A percentile compares a stretch with the other conserved stretches of the same genome.
These are phyloP conservation scores for Trichodelitschia bisporula DNA, from an alignment of 495 filamentous ascomycete species.

Conservation along the genomic window DNA sequence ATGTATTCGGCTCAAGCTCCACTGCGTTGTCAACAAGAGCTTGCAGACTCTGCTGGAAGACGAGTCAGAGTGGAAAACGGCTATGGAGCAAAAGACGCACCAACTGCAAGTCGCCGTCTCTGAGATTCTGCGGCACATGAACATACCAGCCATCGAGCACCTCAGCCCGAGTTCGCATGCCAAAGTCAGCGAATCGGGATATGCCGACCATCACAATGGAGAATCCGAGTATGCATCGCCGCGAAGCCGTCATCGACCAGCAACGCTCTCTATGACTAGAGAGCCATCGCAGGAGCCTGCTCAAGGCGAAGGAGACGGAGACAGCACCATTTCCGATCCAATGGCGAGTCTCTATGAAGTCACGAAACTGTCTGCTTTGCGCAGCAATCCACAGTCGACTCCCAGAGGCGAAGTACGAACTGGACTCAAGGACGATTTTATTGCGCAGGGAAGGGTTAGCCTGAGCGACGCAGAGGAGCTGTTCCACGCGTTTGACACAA, in stretches of 20 bases:
- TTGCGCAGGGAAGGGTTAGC: neutral
- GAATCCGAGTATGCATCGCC: too few species aligned
- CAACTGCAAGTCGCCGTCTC: neutral
- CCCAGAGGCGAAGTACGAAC: too few species aligned
- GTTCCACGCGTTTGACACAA: neutral
- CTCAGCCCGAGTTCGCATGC: neutral
- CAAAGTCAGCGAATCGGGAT: neutral
- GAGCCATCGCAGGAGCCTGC: slow-evolving; percentile 28
- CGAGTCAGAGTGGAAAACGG: slow-evolving; percentile 11
- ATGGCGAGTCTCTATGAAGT: slow-evolving; percentile 37
- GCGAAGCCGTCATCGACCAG: neutral
- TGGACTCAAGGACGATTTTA: neutral
- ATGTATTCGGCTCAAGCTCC: slow-evolving; percentile 14
- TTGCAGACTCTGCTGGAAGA: slow-evolving; percentile 17
- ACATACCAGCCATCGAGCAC: slow-evolving; percentile 4
- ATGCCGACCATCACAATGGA: too few species aligned
- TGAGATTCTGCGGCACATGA: slow-evolving; percentile 3
- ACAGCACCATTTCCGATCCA: slow-evolving; percentile 23
- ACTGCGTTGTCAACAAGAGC: slow-evolving; percentile 16
- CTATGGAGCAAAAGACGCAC: neutral
- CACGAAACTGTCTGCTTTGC: slow-evolving; percentile 27
- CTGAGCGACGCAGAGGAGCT: neutral
- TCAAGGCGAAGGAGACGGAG: slow-evolving; percentile 18
- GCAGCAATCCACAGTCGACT: slow-evolving; percentile 13
- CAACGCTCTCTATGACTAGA: slow-evolving; percentile 18